These are phyloP conservation scores for Hevea brasiliensis DNA, from an alignment of 345 rosid genomes.

Conservation along the genomic window DNA sequence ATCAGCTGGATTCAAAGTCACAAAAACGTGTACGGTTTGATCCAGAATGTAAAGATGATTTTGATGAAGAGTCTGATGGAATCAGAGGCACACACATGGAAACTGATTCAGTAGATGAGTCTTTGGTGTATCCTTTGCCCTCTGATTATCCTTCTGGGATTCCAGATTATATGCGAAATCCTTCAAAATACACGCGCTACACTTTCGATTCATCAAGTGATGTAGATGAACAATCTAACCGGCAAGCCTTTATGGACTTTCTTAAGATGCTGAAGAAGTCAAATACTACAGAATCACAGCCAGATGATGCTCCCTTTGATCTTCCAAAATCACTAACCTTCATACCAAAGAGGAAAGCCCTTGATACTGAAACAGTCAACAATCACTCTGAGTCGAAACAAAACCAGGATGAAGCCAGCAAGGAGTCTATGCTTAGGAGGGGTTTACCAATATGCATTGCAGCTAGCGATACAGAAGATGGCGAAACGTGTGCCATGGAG, in stretches of 20 bases:
- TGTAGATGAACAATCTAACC: conserved; percentile 27
- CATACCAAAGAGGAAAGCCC: conserved; percentile 34
- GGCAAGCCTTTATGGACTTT: conserved; percentile 25
- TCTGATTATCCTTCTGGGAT: conserved; percentile 33
- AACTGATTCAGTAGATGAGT: conserved; percentile 16
- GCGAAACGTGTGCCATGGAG: conserved; percentile 17
- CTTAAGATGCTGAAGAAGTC: conserved; percentile 20
- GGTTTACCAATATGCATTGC: conserved; percentile 7
- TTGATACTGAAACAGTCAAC: conserved; percentile 23
- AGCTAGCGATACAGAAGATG: conserved; percentile 7
- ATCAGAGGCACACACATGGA: conserved; percentile 6
- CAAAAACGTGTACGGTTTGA: conserved; percentile 31
- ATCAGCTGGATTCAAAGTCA: conserved; percentile 12
- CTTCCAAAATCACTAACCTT: conserved; percentile 21
- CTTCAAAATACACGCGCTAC: conserved; percentile 25
- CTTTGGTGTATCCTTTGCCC: conserved; percentile 14
- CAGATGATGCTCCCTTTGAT: conserved; percentile 20
- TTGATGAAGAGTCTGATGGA: conserved; percentile 19
- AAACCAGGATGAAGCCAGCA: conserved; percentile 23
- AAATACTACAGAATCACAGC: not conserved
- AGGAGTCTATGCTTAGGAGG: conserved; percentile 24
- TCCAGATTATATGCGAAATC: conserved; percentile 33
- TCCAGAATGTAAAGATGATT: conserved; percentile 20
- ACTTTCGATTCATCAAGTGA: conserved; percentile 20
- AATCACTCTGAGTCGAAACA: conserved; percentile 24